These are phyloP conservation scores for Forsythia viridissima DNA, from an alignment of 257 asterid genomes.

Conservation along the genomic window DNA sequence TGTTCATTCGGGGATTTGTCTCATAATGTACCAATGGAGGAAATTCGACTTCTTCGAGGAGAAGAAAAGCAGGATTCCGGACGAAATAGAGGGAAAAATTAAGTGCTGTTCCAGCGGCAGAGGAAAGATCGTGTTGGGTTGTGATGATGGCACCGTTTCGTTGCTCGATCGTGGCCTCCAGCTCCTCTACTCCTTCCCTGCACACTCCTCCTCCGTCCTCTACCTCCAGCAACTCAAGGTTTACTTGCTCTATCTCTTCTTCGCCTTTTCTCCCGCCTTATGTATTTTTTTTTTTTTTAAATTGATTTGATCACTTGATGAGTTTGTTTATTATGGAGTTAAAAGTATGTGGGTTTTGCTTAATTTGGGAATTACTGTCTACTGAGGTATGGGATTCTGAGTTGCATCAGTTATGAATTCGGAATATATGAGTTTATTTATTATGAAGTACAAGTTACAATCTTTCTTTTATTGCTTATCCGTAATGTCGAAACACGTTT, in stretches of 20 bases:
- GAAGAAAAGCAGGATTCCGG: conserved; percentile 63
- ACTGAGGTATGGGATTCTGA: neutral
- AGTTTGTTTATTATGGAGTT: conserved; percentile 3
- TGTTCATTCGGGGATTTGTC: neutral
- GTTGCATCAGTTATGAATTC: neutral
- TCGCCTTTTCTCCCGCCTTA: neutral
- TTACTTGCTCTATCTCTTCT: neutral
- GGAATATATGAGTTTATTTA: neutral
- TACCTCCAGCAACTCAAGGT: conserved; percentile 98
- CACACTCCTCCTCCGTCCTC: conserved; percentile 82
- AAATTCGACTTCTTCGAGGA: conserved; percentile 96
- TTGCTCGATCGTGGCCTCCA: conserved; percentile 82
- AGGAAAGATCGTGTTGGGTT: conserved; percentile 75
- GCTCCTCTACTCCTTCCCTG: conserved; percentile 69
- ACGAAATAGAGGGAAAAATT: conserved; percentile 61
- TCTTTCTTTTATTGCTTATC: conserved; percentile 10
- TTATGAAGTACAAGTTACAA: neutral
- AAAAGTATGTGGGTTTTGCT: neutral
- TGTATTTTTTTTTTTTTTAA: neutral
- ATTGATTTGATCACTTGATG: conserved; percentile 3
- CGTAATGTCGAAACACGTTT: neutral
- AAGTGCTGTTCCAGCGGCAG: conserved; percentile 84
- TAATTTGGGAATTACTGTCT: neutral
- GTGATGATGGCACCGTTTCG: conserved; percentile 71
- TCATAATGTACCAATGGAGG: conserved; percentile 89